Percentiles rank a stretch among this genome's conserved stretches.
These are phyloP conservation scores for Geranomyces variabilis DNA, from an alignment of 192 early-diverging fungal genomes.

Conservation along the genomic window DNA sequence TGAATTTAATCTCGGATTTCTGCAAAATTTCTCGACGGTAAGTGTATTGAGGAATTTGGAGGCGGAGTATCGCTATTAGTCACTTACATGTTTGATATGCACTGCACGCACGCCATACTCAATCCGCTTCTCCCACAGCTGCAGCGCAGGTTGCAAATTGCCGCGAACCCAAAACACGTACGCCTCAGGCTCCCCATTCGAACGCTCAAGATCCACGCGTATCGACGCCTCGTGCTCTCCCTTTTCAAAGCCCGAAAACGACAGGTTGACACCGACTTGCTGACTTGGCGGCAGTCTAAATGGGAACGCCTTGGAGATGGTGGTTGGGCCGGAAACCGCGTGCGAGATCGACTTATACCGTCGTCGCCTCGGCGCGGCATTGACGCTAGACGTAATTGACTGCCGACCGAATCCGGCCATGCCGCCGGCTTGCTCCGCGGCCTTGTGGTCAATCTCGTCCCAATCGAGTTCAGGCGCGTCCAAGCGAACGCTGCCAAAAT, in stretches of 20 bases:
- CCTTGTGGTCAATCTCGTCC: slow-evolving; percentile 54
- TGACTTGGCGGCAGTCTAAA: slow-evolving; percentile 46
- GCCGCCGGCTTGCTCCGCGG: slow-evolving; percentile 10
- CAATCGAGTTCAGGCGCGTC: slow-evolving; percentile 51
- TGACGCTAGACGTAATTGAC: slow-evolving; percentile 3
- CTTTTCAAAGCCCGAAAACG: slow-evolving; percentile 49
- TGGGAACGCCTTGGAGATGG: slow-evolving; percentile 45
- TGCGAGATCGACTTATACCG: slow-evolving; percentile 38
- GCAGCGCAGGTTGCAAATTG: slow-evolving; percentile 52
- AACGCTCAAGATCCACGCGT: slow-evolving; percentile 45
- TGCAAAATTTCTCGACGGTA: background rate
- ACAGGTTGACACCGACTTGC: slow-evolving; percentile 26
- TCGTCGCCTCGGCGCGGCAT: slow-evolving; percentile 15
- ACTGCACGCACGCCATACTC: slow-evolving; percentile 58
- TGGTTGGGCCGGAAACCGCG: background rate
- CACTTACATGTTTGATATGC: slow-evolving; percentile 50
- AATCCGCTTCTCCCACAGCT: slow-evolving; percentile 50
- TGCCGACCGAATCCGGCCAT: slow-evolving; percentile 20
- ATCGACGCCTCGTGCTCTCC: slow-evolving; percentile 38
- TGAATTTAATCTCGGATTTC: slow-evolving; percentile 48
- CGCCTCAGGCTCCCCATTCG: slow-evolving; percentile 43
- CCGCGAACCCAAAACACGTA: slow-evolving; percentile 47
- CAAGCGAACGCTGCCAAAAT: slow-evolving; percentile 19
- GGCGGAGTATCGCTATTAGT: too few species aligned
- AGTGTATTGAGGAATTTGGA: slow-evolving; percentile 7